Evolutionary conservation across 371 early-diverging fungal genomes (phyloP).

Genomic region (Umbelopsis sp.): DNA sequence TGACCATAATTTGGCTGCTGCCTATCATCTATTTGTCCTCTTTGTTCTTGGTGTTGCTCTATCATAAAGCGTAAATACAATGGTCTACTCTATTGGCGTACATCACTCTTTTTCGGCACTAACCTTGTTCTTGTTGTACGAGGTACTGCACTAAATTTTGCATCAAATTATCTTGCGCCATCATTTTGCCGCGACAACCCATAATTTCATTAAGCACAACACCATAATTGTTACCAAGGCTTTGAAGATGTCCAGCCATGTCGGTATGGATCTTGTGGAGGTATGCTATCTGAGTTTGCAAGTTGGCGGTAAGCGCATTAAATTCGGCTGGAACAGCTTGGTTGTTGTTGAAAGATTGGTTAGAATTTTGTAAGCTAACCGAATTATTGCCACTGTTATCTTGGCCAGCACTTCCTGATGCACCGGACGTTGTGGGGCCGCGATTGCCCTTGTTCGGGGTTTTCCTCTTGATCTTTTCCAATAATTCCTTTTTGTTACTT

Average conservation of each 20-base stretch:
- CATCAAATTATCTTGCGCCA: conserved; percentile 65
- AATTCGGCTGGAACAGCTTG: neutral
- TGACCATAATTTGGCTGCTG: neutral
- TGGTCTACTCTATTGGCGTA: no score
- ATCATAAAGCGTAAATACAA: no score
- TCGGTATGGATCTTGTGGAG: conserved; percentile 35
- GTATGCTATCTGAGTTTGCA: conserved; percentile 54
- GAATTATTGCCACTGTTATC: neutral
- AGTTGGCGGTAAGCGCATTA: conserved; percentile 26
- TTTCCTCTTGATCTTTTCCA: conserved; percentile 67
- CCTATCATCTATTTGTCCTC: conserved; percentile 5
- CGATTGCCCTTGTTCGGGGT: conserved; percentile 46
- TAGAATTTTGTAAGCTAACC: neutral
- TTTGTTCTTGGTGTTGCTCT: neutral
- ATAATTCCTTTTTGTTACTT: conserved; percentile 61
- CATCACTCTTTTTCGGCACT: neutral
- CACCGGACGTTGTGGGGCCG: neutral
- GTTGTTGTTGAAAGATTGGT: conserved; percentile 5
- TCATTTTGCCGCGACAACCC: conserved; percentile 59
- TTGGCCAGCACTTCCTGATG: neutral
- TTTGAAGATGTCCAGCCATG: conserved; percentile 39
- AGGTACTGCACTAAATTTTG: conserved; percentile 63
- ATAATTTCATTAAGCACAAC: conserved; percentile 61
- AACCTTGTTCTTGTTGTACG: conserved; percentile 25
- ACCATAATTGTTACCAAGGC: conserved; percentile 57